These are phyloP conservation scores for Corniculantispora saksenae DNA, from an alignment of 2,329 filamentous ascomycete genomes.

Conservation along the genomic window DNA sequence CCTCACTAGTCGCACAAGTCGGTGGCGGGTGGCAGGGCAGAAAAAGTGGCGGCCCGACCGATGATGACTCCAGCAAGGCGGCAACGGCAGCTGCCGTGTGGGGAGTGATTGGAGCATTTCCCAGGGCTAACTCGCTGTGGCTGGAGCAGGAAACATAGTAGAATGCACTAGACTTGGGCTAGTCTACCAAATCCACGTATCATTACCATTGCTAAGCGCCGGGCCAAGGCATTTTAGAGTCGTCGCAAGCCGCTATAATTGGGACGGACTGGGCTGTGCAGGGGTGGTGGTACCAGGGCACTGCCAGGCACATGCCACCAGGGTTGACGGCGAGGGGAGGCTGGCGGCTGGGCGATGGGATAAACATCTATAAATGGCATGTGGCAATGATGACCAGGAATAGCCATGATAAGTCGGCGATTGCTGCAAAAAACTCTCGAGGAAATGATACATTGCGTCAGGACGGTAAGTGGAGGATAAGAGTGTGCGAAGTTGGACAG, in stretches of 20 bases:
- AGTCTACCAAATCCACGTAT: neutral
- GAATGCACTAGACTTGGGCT: neutral
- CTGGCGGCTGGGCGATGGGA: neutral
- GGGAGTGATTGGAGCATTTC: neutral
- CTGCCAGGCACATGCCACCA: neutral
- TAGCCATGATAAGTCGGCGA: neutral
- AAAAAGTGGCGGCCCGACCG: constrained; percentile 19
- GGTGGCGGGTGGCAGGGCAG: constrained; percentile 17
- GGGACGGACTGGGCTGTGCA: neutral
- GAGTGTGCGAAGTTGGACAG: too few species aligned
- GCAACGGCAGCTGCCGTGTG: constrained; percentile 19
- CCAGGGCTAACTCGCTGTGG: neutral
- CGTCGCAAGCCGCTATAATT: neutral
- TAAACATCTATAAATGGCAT: neutral
- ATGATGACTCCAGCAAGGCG: constrained; percentile 18
- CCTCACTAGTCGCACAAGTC: constrained; percentile 10
- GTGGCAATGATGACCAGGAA: neutral
- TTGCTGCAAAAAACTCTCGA: too few species aligned
- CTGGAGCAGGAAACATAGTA: neutral
- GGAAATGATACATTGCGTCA: too few species aligned
- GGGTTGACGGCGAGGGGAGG: neutral
- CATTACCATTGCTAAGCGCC: constrained; percentile 9
- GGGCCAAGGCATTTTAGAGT: neutral
- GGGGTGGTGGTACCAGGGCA: neutral
- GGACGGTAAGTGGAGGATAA: too few species aligned